These are phyloP conservation scores for Monilinia fructicola DNA, from an alignment of 2,329 filamentous ascomycete species.

Conservation along the genomic window DNA sequence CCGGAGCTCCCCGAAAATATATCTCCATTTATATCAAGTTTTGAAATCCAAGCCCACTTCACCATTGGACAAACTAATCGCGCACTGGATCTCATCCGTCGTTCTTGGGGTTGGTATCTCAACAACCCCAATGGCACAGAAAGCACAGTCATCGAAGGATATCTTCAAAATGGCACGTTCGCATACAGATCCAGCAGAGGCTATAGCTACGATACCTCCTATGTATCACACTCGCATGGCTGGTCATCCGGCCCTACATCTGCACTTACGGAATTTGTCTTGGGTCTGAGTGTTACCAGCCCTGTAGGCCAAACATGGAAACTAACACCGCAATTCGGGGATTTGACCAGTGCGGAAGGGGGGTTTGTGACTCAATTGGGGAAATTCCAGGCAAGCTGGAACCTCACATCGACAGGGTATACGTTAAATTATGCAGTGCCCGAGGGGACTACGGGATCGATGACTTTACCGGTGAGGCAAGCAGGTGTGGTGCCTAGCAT, in stretches of 20 bases:
- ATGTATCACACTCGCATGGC: conserved; percentile 50
- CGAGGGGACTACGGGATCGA: conserved; percentile 23
- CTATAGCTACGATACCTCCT: conserved; percentile 47
- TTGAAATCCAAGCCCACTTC: conserved; percentile 59
- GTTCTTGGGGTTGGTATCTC: conserved; percentile 62
- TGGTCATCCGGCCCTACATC: conserved; percentile 51
- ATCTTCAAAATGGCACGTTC: conserved; percentile 54
- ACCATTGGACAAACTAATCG: conserved; percentile 48
- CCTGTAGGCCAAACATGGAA: conserved; percentile 42
- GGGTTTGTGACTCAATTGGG: conserved; percentile 45
- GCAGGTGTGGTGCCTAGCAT: conserved; percentile 24
- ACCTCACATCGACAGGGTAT: conserved; percentile 24
- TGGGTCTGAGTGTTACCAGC: conserved; percentile 45
- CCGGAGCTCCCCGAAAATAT: conserved; percentile 59
- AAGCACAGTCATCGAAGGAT: conserved; percentile 60
- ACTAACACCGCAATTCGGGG: conserved; percentile 45
- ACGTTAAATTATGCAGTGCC: conserved; percentile 26
- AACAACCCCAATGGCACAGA: conserved; percentile 56
- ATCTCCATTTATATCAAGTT: conserved; percentile 57
- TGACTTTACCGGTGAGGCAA: conserved; percentile 23
- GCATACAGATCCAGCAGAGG: conserved; percentile 55
- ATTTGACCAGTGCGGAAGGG: conserved; percentile 43
- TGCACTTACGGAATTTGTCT: conserved; percentile 46
- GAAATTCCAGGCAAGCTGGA: conserved; percentile 42
- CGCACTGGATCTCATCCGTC: conserved; percentile 55